These are phyloP conservation scores for Rhodotorula babjevae DNA, from an alignment of 768 basidiomycete species.

Conservation along the genomic window DNA sequence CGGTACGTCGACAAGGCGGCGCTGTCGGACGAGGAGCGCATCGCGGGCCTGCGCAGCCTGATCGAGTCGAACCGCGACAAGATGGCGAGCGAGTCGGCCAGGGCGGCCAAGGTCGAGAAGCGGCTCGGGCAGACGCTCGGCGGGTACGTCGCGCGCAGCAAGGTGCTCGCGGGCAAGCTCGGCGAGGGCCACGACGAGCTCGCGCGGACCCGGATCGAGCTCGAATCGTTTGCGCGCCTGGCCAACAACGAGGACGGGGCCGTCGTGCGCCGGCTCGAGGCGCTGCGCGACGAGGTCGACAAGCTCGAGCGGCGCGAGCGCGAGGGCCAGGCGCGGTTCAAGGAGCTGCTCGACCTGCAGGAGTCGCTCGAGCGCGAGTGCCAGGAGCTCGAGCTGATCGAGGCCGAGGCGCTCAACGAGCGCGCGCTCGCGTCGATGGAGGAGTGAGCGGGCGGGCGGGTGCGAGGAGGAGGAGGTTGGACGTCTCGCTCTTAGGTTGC, in stretches of 20 bases:
- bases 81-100: constrained; percentile 75
- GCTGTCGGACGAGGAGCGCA: constrained; percentile 60
- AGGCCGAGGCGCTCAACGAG: constrained; percentile 45
- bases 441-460: no score
- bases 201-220: constrained; percentile 62
- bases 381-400: constrained; percentile 35
- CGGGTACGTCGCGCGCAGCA: constrained; percentile 79
- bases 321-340: constrained; percentile 72
- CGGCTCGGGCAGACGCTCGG: constrained; percentile 79
- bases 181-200: constrained; percentile 66
- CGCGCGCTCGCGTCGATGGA: constrained; percentile 63
- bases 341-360: constrained; percentile 63
- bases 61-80: constrained; percentile 61
- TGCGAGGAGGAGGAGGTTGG: no score
- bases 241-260: constrained; percentile 66
- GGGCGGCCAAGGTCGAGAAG: constrained; percentile 81
- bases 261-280: constrained; percentile 57
- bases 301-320: constrained; percentile 69
- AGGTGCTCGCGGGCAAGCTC: constrained; percentile 52
- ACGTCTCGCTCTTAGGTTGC: not conserved
- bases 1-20: constrained; percentile 64
- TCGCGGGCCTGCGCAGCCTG: constrained; percentile 61
- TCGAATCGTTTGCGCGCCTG: constrained; percentile 73
- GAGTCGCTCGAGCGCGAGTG: constrained; percentile 46
- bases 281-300: constrained; percentile 83